Conservation (phyloP, 768 basidiomycete species). For the Nidularia sp. region DNA sequence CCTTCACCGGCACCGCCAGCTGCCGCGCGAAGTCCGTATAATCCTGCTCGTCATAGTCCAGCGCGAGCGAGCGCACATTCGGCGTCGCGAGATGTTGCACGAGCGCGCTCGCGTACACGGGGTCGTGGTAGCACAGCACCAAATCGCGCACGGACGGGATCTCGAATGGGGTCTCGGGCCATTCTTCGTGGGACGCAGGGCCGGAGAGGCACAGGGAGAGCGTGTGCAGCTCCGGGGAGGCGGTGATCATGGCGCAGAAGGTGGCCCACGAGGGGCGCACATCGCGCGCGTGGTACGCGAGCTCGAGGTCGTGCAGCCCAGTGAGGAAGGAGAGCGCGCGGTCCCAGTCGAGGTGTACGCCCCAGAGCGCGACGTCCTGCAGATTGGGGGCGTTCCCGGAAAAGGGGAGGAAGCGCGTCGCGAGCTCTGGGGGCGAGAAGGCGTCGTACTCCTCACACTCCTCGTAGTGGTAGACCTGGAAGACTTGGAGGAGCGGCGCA, state of each 20-base stretch:
- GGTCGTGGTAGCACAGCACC: conserved; percentile 33
- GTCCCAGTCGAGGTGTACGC: conserved; percentile 69
- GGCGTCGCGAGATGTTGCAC: conserved; percentile 34
- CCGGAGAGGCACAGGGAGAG: conserved; percentile 58
- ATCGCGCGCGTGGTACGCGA: conserved; percentile 60
- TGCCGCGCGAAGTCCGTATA: conserved; percentile 43
- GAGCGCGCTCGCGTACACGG: conserved; percentile 32
- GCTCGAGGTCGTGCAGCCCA: conserved; percentile 46
- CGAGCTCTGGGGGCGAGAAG: conserved; percentile 37
- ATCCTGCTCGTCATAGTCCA: conserved; percentile 58
- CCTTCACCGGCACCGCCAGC: conserved; percentile 34
- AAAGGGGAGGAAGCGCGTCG: conserved; percentile 43
- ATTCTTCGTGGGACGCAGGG: conserved; percentile 34
- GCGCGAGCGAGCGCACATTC: conserved; percentile 33
- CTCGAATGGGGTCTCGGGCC: conserved; percentile 29
- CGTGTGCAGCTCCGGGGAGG: conserved; percentile 48
- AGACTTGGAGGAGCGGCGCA: conserved; percentile 50
- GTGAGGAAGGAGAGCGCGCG: conserved; percentile 36
- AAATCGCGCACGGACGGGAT: conserved; percentile 35
- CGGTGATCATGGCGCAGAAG: conserved; percentile 46
- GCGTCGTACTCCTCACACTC: conserved; percentile 35
- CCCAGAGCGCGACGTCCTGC: conserved; percentile 50
- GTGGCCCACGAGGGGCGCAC: conserved; percentile 57
- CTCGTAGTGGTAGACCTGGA: conserved; percentile 57
- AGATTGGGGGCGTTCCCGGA: conserved; percentile 53